These are phyloP conservation scores for Aphanocladium album DNA, from an alignment of 2,329 filamentous ascomycete species.

Conservation along the genomic window DNA sequence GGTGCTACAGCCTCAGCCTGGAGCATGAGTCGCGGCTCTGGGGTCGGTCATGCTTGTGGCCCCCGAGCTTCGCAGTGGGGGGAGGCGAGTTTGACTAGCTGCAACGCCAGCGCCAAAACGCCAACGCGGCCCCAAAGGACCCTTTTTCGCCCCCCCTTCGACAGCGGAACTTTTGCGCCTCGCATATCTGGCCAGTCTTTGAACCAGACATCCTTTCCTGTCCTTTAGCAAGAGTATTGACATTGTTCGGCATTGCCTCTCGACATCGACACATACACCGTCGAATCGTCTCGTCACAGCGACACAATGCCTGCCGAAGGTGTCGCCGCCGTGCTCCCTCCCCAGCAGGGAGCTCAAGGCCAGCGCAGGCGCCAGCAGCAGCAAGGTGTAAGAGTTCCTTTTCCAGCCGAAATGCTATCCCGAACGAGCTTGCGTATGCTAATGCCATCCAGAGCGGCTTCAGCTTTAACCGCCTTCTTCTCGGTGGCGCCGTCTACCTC, in stretches of 20 bases:
- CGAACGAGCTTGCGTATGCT: neutral
- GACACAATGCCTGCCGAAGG: conserved; percentile 9
- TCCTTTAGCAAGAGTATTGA: neutral
- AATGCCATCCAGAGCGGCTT: conserved; percentile 25
- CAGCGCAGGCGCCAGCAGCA: conserved; percentile 13
- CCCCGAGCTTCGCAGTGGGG: too few relatives aligned
- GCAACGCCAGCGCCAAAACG: neutral
- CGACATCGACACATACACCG: neutral
- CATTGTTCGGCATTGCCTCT: neutral
- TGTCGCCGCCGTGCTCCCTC: conserved; percentile 11
- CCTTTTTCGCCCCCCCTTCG: neutral
- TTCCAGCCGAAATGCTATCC: neutral
- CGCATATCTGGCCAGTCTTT: conserved; percentile 6
- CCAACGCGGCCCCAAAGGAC: neutral
- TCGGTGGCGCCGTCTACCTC: conserved; percentile 53
- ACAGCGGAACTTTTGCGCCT: neutral
- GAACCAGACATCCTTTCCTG: neutral
- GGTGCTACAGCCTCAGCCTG: too few relatives aligned
- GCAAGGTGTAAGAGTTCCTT: conserved; percentile 15
- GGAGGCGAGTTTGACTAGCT: neutral
- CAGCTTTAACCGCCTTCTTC: conserved; percentile 40
- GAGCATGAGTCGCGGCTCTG: too few relatives aligned
- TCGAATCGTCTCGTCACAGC: neutral
- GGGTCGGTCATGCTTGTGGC: too few relatives aligned
- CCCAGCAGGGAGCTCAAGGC: conserved; percentile 8